Conservation (phyloP, 2,329 filamentous ascomycete genomes). For the Colletotrichum caudatum region DNA sequence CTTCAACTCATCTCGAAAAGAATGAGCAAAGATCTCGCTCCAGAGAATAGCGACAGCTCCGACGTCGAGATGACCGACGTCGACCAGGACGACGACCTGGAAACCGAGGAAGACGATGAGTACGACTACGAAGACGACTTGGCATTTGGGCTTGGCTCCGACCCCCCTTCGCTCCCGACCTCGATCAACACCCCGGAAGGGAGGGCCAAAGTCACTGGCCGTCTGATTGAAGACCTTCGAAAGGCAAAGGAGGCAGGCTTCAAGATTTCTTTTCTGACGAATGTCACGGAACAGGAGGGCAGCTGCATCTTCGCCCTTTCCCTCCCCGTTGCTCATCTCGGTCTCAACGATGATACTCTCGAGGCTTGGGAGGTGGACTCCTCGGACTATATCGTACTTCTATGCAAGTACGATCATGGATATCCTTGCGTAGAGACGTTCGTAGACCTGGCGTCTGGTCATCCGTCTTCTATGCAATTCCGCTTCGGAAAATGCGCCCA, state of each 20-base stretch:
- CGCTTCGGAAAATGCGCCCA: constrained; percentile 76
- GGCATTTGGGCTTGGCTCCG: constrained; percentile 52
- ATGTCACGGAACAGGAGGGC: constrained; percentile 52
- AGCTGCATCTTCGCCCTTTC: constrained; percentile 73
- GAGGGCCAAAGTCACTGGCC: constrained; percentile 50
- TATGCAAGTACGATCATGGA: constrained; percentile 72
- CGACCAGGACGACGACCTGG: constrained; percentile 43
- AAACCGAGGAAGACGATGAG: constrained; percentile 48
- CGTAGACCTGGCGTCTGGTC: constrained; percentile 54
- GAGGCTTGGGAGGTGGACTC: constrained; percentile 80
- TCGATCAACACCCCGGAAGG: constrained; percentile 49
- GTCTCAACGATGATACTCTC: constrained; percentile 79
- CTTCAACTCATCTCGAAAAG: constrained; percentile 43
- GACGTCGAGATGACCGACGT: constrained; percentile 44
- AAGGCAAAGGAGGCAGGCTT: constrained; percentile 74
- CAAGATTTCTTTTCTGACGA: constrained; percentile 72
- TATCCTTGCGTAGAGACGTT: constrained; percentile 73
- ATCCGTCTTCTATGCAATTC: constrained; percentile 60
- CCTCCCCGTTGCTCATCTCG: constrained; percentile 75
- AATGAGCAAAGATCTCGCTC: constrained; percentile 45
- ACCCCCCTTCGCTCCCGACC: not conserved
- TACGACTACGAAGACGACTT: constrained; percentile 48
- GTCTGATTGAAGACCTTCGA: constrained; percentile 66
- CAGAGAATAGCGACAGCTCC: constrained; percentile 52
- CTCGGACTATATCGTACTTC: constrained; percentile 77